These are phyloP conservation scores for Echeveria elegans DNA, from an alignment of 164 flowering plant species.

Conservation along the genomic window DNA sequence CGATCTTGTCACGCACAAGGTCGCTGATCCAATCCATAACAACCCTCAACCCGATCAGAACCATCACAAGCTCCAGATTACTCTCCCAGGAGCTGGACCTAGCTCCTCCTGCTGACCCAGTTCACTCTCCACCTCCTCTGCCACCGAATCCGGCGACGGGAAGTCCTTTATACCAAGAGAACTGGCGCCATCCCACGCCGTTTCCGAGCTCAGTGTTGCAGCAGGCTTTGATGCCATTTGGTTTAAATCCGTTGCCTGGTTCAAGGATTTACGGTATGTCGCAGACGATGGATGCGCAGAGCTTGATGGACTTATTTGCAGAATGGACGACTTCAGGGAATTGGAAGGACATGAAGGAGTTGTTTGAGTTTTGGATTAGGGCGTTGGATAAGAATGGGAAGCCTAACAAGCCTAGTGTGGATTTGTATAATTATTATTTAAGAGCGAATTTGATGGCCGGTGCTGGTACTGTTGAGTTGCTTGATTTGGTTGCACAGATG, in stretches of 20 bases:
- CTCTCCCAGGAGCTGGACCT: conserved; percentile 70
- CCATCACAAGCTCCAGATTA: conserved; percentile 42
- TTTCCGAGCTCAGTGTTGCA: conserved; percentile 22
- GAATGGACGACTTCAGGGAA: conserved; percentile 61
- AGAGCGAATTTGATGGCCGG: conserved; percentile 66
- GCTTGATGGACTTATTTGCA: conserved; percentile 56
- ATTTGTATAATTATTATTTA: conserved; percentile 64
- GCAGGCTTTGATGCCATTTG: conserved; percentile 25
- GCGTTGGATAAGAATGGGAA: conserved; percentile 61
- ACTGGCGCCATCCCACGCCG: conserved; percentile 53
- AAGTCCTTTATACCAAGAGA: conserved; percentile 62
- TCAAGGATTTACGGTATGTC: conserved; percentile 28
- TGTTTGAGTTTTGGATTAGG: conserved; percentile 70
- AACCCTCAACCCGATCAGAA: neutral
- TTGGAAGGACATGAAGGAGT: conserved; percentile 71
- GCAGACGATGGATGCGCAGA: conserved; percentile 30
- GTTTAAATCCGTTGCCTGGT: conserved; percentile 15
- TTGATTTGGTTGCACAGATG: conserved; percentile 63
- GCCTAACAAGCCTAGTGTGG: conserved; percentile 74
- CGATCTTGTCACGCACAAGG: conserved; percentile 1
- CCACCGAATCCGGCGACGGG: conserved; percentile 84
- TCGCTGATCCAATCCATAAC: neutral
- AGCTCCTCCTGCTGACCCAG: conserved; percentile 25
- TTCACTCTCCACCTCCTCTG: conserved; percentile 31
- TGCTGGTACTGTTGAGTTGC: conserved; percentile 48